These are phyloP conservation scores for Pleurotus giganteus DNA, from an alignment of 768 basidiomycete genomes.

Conservation along the genomic window DNA sequence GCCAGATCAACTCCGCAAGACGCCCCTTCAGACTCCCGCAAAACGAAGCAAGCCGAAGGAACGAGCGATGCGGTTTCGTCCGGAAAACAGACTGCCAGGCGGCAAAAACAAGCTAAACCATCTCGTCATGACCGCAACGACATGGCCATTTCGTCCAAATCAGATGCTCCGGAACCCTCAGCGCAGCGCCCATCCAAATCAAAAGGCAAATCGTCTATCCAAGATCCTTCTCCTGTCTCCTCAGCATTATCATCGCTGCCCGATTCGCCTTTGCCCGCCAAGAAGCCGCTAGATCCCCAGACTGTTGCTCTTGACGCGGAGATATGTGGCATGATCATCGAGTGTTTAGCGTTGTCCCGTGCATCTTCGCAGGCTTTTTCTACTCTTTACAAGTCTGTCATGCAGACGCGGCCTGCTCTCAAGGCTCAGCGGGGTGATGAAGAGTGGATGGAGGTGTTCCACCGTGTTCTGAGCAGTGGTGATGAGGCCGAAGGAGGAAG, in stretches of 20 bases:
- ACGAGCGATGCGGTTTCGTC: not conserved
- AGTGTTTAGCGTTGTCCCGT: constrained; percentile 69
- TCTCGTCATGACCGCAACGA: not conserved
- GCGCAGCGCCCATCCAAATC: not conserved
- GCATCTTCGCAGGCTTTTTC: constrained; percentile 63
- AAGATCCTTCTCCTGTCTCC: not conserved
- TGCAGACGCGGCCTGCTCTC: constrained; percentile 53
- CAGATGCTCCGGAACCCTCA: not conserved
- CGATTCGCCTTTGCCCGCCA: constrained; percentile 1
- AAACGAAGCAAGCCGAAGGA: not conserved
- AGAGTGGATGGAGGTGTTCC: constrained; percentile 52
- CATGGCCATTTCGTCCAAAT: not conserved
- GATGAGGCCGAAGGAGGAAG: constrained; percentile 38
- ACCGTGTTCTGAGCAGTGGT: constrained; percentile 44
- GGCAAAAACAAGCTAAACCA: not conserved
- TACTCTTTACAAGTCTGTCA: constrained; percentile 49
- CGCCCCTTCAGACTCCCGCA: not conserved
- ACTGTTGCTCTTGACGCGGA: constrained; percentile 34
- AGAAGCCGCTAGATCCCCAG: constrained; percentile 9
- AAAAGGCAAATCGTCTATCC: not conserved
- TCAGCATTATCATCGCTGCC: constrained; percentile 11
- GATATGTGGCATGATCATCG: constrained; percentile 65
- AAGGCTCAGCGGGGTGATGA: constrained; percentile 34
- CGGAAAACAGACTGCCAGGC: not conserved
- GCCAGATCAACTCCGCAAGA: not conserved